Conservation (phyloP, 805 yeast species). For the Yarrowia osloensis region DNA sequence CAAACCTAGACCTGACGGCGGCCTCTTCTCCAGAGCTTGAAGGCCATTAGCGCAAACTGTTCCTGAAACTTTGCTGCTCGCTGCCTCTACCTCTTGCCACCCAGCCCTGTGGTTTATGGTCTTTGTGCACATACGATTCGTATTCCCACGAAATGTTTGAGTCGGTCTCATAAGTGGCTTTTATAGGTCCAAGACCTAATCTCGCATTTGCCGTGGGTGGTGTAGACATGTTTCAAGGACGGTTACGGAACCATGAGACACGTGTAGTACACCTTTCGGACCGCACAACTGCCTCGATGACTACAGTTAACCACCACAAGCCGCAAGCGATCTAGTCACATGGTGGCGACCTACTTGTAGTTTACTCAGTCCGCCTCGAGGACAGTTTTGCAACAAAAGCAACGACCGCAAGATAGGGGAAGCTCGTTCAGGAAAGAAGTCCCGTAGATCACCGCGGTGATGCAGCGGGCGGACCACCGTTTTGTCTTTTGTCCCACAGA, state of each 20-base stretch:
- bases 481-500: not conserved
- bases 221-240: too few species aligned
- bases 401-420: constrained; percentile 24
- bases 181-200: not conserved
- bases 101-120: not conserved
- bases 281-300: too few species aligned
- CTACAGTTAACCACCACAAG: not conserved
- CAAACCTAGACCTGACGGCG: constrained; percentile 23
- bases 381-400: not conserved
- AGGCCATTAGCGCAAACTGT: not conserved
- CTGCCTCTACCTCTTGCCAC: not conserved
- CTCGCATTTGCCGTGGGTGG: not conserved
- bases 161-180: not conserved
- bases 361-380: not conserved
- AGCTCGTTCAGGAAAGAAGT: not conserved
- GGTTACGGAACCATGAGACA: not conserved
- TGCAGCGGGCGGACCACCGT: not conserved
- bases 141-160: not conserved
- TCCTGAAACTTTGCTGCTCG: constrained; percentile 16
- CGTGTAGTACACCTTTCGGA: too few species aligned
- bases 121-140: constrained; percentile 10
- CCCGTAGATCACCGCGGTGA: not conserved
- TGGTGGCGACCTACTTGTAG: not conserved
- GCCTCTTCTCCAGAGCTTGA: not conserved
- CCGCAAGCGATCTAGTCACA: not conserved